phyloP scores from a whole-genome alignment of 2,329 filamentous ascomycete genomes.

The Diaporthe sp. region DNA sequence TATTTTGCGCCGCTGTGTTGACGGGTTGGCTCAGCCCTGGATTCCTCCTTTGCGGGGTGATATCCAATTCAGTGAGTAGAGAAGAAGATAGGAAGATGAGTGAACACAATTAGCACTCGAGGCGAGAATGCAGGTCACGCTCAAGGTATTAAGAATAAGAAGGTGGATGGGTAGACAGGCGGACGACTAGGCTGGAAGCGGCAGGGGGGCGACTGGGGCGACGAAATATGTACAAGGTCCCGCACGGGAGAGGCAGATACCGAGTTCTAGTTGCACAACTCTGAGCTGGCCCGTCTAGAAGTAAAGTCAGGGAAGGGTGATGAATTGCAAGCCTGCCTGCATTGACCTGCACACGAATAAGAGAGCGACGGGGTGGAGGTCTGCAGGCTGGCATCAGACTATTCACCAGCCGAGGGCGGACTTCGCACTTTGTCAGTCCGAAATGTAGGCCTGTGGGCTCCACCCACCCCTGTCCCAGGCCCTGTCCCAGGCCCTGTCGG shows the following conservation, averaged over 20 bases:
- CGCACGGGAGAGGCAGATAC: slow-evolving; percentile 4
- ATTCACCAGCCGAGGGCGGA: background rate
- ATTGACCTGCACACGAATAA: slow-evolving; percentile 13
- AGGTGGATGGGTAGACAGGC: background rate
- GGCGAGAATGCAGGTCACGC: background rate
- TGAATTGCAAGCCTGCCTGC: background rate
- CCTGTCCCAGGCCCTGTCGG: background rate
- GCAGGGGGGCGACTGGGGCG: slow-evolving; percentile 13
- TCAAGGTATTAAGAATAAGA: slow-evolving; percentile 27
- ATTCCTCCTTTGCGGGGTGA: background rate
- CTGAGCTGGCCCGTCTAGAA: background rate
- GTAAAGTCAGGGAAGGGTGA: background rate
- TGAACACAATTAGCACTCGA: background rate
- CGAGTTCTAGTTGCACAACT: slow-evolving; percentile 6
- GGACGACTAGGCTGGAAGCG: background rate
- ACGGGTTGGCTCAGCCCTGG: background rate
- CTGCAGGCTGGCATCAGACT: background rate
- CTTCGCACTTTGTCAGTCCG: slow-evolving; percentile 11
- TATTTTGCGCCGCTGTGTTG: background rate
- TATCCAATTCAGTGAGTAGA: background rate
- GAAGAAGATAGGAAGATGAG: background rate
- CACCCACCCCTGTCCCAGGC: background rate
- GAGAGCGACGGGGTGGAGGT: slow-evolving; percentile 13
- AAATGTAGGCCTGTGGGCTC: slow-evolving; percentile 12
- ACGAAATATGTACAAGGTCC: slow-evolving; percentile 12